Base-by-base conservation (phyloP, 768 basidiomycete genomes). In the Lactifluus rugatus region DNA sequence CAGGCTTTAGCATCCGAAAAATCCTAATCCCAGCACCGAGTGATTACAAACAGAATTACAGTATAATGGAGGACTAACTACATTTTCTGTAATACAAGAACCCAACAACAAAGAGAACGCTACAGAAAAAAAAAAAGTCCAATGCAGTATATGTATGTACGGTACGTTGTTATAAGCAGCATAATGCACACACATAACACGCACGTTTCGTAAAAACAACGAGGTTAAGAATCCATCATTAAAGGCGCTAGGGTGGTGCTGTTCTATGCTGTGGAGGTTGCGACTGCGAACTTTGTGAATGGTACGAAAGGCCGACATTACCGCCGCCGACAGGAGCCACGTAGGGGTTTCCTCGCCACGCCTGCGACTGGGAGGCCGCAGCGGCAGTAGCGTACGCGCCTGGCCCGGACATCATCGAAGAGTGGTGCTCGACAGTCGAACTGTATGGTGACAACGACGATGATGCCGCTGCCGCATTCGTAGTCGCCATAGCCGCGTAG, bases 181-280 rank as follows among this genome's bases (percentile, higher is more conserved):
- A 17, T 4, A 23, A n/a, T n/a, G 31, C n/a, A 52, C 37, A 42
- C 11, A 41, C 26, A 39, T 2, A 25, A 39, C 37, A 34, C 44
- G 42, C 28, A 44, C 19, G 25, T 9, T 14, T n/a, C 4, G 17
- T 2, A 21, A 21, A 42, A 36, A 37, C 17, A 17, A 54, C n/a
- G n/a, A n/a, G 13, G 13, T 34, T 8, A 34, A 55, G n/a, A 37
- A 21, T 28, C 39, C 34, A 25, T 19, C 48, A 9, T 42, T 19
- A 8, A 42, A 31, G 9, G 7, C 3, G 14, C 57, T 39, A 63
- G 37, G 56, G 14, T 17, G 37, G 11, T 5, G 13, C 48, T 36
- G 61, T 60, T 57, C 60, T 63, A 62, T 62, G 56, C 25, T 62
- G 62, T n/a, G 45, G 56, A 1, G 3, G 37, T 5, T 39, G 37